Conservation (phyloP, 345 rosid species). For the Brassica cretica region DNA sequence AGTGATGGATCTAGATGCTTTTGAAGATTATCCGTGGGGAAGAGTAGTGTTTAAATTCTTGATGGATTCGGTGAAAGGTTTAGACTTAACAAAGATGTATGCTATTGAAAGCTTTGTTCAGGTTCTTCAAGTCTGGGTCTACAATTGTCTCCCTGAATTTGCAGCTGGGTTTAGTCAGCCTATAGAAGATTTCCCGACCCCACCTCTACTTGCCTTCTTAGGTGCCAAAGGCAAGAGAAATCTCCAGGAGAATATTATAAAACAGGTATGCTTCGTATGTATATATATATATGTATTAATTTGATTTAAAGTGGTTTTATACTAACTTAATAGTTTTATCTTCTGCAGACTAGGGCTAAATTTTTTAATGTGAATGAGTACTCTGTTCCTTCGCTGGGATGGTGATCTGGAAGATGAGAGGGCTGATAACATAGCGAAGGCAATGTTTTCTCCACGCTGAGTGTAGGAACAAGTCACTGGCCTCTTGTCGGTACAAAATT, state of each 20-base stretch:
- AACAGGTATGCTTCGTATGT: too few species aligned
- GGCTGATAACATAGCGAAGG: background rate
- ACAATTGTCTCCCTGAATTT: background rate
- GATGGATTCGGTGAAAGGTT: background rate
- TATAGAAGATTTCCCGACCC: background rate
- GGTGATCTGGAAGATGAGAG: background rate
- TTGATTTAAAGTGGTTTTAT: too few species aligned
- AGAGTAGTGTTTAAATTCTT: too few species aligned
- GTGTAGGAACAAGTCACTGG: background rate
- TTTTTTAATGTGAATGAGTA: too few species aligned
- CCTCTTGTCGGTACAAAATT: background rate
- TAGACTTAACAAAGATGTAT: background rate
- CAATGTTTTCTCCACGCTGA: background rate
- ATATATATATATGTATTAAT: too few species aligned
- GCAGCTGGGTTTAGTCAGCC: background rate
- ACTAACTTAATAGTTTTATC: too few species aligned
- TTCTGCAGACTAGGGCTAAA: background rate
- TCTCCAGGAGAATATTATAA: background rate
- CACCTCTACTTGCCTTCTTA: background rate
- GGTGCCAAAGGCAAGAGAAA: background rate
- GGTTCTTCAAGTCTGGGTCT: background rate
- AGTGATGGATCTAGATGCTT: too few species aligned
- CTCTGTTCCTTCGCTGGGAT: background rate
- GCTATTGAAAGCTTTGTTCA: background rate
- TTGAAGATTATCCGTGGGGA: too few species aligned